phyloP scores from a whole-genome alignment of 441 rosid species.

The Bocquillonia castaneifolia region DNA sequence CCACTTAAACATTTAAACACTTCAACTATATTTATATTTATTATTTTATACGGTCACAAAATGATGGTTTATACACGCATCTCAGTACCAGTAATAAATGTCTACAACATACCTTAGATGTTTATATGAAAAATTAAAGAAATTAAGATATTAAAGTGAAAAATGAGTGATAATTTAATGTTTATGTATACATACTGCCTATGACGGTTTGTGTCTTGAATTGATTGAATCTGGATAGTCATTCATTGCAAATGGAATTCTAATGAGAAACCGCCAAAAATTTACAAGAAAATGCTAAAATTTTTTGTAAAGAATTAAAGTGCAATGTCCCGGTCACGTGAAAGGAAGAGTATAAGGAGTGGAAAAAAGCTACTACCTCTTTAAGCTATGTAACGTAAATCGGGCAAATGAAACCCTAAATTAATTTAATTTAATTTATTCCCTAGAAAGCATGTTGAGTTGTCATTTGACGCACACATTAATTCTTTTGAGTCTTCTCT shows the following conservation, averaged over 20 bases:
- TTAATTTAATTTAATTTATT: neutral
- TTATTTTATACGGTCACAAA: too few relatives aligned
- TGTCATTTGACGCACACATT: slow-evolving; percentile 16
- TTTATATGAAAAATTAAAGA: too few relatives aligned
- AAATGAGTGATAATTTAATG: too few relatives aligned
- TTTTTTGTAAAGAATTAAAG: neutral
- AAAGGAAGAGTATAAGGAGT: neutral
- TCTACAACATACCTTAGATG: too few relatives aligned
- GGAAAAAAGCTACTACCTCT: neutral
- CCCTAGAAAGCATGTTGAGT: neutral
- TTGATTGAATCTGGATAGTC: neutral
- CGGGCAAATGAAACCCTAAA: neutral
- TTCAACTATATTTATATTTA: too few relatives aligned
- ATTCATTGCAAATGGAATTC: slow-evolving; percentile 3
- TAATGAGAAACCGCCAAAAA: slow-evolving; percentile 7
- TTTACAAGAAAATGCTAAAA: neutral
- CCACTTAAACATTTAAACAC: too few relatives aligned
- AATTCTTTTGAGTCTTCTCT: too few relatives aligned
- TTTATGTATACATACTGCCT: too few relatives aligned
- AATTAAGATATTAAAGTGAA: too few relatives aligned
- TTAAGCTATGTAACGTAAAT: slow-evolving; percentile 7
- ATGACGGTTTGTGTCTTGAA: too few relatives aligned
- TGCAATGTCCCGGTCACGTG: slow-evolving; percentile 18
- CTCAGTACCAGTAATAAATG: too few relatives aligned
- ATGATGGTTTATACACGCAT: too few relatives aligned